Evolutionary conservation across 2,329 filamentous ascomycete genomes (phyloP).

Genomic region (Xylariaceae sp.): DNA sequence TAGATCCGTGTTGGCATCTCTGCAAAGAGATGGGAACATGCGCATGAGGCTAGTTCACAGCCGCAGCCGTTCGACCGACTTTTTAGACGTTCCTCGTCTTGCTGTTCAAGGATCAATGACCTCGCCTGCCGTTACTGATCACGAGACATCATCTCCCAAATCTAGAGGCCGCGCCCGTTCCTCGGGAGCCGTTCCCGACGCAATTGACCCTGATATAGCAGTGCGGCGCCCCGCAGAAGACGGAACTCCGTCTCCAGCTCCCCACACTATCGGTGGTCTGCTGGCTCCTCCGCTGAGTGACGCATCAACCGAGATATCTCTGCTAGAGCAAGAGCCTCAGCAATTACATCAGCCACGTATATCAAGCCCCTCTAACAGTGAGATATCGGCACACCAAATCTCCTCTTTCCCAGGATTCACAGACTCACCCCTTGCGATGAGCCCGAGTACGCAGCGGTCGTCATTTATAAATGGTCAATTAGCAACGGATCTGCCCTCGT

Average conservation of each 20-base stretch:
- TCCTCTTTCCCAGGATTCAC: constrained; percentile 66
- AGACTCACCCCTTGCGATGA: constrained; percentile 51
- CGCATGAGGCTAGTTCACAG: constrained; percentile 65
- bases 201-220: constrained; percentile 39
- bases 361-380: constrained; percentile 43
- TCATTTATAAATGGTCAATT: constrained; percentile 56
- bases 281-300: constrained; percentile 32
- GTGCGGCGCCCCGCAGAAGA: constrained; percentile 36
- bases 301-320: constrained; percentile 18
- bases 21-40: constrained; percentile 76
- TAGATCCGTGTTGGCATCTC: constrained; percentile 78
- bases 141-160: constrained; percentile 14
- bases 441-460: constrained; percentile 41
- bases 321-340: constrained; percentile 15
- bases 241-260: constrained; percentile 21
- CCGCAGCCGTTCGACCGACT: constrained; percentile 66
- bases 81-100: constrained; percentile 10
- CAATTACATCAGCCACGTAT: constrained; percentile 44
- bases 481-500: constrained; percentile 42
- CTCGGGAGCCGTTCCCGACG: constrained; percentile 40
- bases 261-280: constrained; percentile 32
- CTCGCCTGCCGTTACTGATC: constrained; percentile 19
- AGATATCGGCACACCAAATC: constrained; percentile 44
- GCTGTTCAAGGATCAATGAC: constrained; percentile 13
- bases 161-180: constrained; percentile 44